Evolutionary conservation across 2,329 filamentous ascomycete genomes (phyloP), one percentile per base, ranked within the genome.

Genomic region (Epichloe glyceriae): DNA sequence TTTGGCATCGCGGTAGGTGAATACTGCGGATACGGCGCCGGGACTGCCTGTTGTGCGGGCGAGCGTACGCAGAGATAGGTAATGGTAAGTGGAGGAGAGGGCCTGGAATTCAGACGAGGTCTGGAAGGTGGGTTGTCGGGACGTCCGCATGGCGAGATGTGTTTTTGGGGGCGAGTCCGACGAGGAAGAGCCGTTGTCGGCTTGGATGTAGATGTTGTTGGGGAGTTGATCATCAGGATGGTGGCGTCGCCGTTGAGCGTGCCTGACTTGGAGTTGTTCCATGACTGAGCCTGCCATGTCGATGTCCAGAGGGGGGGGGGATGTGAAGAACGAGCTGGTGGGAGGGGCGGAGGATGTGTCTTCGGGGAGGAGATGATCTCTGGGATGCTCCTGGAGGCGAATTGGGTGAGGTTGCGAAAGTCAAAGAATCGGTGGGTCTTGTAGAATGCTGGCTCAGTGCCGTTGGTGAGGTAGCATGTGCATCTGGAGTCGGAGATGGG

Each of bases 1-100:
- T 8, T 64, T 59, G 17, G 57, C 54, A 51, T 69, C 63, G 20
- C 66, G 64, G 61, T 77, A 79, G 4, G 74, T 76, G 62, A 79
- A 79, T 58, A 78, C 65, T 55, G 73, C 74, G 3, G 73, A 73
- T 47, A 74, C 69, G 39, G 74, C 75, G 34, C 75, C 76, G 0
- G 69, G 60, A 17, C 62, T 62, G 11, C 76, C 75, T 3, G 67
- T 57, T 19, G 73, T 75, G 50, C 75, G 72, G 15, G 74, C 73
- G 30, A 73, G 67, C 71, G 78, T 74, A 42, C 76, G 72, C 38
- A 76, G 50, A 2, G 66, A 67, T 26, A 64, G 48, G 52, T 58
- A 65, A 35, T 60, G 60, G 44, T 64, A 68, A 20, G 56, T 52
- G 2, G 51, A 50, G 1, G 54, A 47, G 5, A 53, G 30, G 10